phyloP scores from a whole-genome alignment of 2,329 filamentous ascomycete genomes.

The Rhytidhysteron rufulum region DNA sequence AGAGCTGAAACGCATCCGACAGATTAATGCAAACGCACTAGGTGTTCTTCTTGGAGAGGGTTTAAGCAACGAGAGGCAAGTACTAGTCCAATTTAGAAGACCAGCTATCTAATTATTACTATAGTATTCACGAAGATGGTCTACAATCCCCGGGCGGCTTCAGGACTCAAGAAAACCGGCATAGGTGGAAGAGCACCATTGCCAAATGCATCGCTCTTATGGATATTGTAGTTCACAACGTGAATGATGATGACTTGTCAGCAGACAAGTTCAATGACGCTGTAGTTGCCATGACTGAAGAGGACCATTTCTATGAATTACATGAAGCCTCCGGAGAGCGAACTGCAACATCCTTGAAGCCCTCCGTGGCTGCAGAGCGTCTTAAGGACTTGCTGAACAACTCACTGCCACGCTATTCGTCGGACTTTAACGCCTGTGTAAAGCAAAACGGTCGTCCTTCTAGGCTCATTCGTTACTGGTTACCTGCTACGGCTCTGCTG shows the following conservation, averaged over 20 bases:
- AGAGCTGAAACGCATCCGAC: constrained; percentile 66
- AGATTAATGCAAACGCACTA: constrained; percentile 80
- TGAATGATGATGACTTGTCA: constrained; percentile 57
- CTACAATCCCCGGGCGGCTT: constrained; percentile 40
- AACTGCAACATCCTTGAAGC: constrained; percentile 31
- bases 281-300: constrained; percentile 54
- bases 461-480: constrained; percentile 78
- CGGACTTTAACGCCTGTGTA: constrained; percentile 54
- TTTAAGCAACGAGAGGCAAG: constrained; percentile 53
- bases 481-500: constrained; percentile 67
- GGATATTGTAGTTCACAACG: constrained; percentile 75
- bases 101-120: constrained; percentile 37
- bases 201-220: constrained; percentile 80
- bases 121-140: constrained; percentile 56
- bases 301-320: constrained; percentile 44
- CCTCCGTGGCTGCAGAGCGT: constrained; percentile 60
- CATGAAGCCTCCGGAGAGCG: constrained; percentile 35
- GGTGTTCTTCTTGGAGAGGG: constrained; percentile 87
- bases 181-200: constrained; percentile 69
- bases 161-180: constrained; percentile 43
- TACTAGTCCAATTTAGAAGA: neutral
- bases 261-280: constrained; percentile 54
- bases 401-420: constrained; percentile 65
- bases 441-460: constrained; percentile 71
- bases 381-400: constrained; percentile 65